Conservation (phyloP, 805 yeast genomes). For the Kluyveromyces dobzhanskii region DNA sequence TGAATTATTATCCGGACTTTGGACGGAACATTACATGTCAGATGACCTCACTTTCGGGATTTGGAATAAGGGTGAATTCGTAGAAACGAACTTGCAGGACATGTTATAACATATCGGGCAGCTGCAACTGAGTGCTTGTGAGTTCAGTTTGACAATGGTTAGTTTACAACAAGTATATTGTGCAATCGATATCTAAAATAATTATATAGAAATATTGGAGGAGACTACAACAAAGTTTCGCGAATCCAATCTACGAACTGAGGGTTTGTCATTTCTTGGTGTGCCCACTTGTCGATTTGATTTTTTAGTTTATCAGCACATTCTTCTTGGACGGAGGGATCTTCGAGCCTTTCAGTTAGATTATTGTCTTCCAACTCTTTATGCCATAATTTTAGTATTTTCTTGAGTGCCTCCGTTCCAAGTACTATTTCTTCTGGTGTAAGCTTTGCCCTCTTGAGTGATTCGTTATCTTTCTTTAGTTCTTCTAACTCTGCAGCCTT, state of each 20-base stretch:
- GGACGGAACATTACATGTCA: too few relatives aligned
- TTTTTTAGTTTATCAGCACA: slow-evolving; percentile 20
- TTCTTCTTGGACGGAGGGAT: slow-evolving; percentile 26
- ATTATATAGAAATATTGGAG: too few relatives aligned
- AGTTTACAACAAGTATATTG: too few relatives aligned
- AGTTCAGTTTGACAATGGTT: too few relatives aligned
- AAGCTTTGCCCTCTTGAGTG: slow-evolving; percentile 43
- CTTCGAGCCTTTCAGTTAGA: slow-evolving; percentile 8
- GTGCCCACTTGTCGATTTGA: slow-evolving; percentile 13
- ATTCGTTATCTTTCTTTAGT: slow-evolving; percentile 34
- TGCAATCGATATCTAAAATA: too few relatives aligned
- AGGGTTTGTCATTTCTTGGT: slow-evolving; percentile 8
- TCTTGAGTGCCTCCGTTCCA: slow-evolving; percentile 44
- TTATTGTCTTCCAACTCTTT: slow-evolving; percentile 30
- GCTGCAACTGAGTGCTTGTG: too few relatives aligned
- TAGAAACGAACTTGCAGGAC: too few relatives aligned
- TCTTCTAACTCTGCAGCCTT: slow-evolving; percentile 84
- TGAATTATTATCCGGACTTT: too few relatives aligned
- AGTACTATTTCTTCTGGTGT: slow-evolving; percentile 38
- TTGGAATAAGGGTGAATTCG: too few relatives aligned
- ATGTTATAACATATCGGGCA: too few relatives aligned
- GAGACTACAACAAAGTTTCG: slow-evolving; percentile 12
- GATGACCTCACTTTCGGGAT: too few relatives aligned
- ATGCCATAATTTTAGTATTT: slow-evolving; percentile 48
- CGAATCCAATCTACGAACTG: slow-evolving; percentile 17